Percentiles rank a stretch among this genome's conserved stretches.
Conservation (phyloP, 345 rosid genomes). For the Euphorbia pulcherrima region DNA sequence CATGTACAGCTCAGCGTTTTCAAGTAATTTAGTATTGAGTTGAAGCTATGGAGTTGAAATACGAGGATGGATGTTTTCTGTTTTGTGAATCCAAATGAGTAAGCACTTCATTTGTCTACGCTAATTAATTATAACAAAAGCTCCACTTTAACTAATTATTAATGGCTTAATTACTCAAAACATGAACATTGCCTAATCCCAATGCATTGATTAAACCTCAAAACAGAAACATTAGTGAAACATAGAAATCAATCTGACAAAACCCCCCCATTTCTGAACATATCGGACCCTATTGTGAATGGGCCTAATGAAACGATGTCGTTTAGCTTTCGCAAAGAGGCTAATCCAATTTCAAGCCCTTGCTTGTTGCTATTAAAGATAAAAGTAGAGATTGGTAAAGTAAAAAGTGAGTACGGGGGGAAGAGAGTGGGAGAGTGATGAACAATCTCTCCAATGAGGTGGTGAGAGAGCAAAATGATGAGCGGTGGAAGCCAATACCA, state of each 20-base stretch:
- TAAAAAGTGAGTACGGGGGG: neutral
- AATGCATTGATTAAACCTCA: neutral
- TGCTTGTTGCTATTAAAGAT: no score
- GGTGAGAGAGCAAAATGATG: conserved; percentile 28
- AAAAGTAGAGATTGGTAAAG: conserved; percentile 2
- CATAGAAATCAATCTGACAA: neutral
- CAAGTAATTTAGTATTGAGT: neutral
- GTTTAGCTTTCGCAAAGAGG: no score
- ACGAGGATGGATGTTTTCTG: neutral
- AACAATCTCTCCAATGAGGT: conserved; percentile 45
- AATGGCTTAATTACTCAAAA: neutral
- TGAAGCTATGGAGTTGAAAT: neutral
- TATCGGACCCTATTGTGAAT: no score
- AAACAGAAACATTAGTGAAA: no score
- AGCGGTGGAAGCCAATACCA: conserved; percentile 36
- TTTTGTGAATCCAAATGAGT: neutral
- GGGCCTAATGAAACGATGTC: no score
- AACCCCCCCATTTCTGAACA: neutral
- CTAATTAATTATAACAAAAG: no score
- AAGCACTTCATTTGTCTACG: neutral
- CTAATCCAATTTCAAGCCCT: no score
- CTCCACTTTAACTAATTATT: neutral
- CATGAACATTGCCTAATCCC: neutral
- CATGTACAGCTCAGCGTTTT: neutral
- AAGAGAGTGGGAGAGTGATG: conserved; percentile 24